Conservation (phyloP, 768 basidiomycete genomes). For the Russula vinacea region DNA sequence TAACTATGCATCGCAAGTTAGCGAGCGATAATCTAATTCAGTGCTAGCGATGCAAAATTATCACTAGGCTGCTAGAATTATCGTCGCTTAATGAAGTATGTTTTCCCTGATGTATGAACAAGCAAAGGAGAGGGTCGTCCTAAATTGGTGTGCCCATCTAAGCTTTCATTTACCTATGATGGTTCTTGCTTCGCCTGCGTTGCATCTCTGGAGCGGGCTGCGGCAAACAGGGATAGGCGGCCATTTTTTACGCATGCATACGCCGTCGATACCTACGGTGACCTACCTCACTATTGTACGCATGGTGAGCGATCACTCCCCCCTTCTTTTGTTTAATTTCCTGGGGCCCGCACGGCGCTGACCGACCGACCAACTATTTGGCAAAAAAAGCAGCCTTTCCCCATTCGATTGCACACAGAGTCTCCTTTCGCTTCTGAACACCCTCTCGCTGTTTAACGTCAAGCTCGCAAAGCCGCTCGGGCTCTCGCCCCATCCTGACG, state of each 20-base stretch:
- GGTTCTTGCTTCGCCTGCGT: background rate
- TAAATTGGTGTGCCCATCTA: conserved; percentile 55
- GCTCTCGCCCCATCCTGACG: conserved; percentile 36
- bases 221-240: conserved; percentile 55
- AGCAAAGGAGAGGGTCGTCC: conserved; percentile 67
- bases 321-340: background rate
- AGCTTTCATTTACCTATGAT: conserved; percentile 3
- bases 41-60: no score
- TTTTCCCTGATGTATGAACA: no score
- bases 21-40: no score
- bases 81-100: no score
- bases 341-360: background rate
- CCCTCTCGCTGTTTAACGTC: conserved; percentile 85
- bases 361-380: background rate
- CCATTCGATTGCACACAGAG: conserved; percentile 84
- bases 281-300: conserved; percentile 72
- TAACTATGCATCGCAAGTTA: no score
- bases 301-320: conserved; percentile 50
- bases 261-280: conserved; percentile 65
- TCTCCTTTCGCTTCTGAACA: conserved; percentile 81
- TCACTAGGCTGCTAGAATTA: no score
- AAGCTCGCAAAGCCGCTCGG: conserved; percentile 82
- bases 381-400: conserved; percentile 61
- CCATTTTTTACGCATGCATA: conserved; percentile 55
- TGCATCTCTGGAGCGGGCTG: conserved; percentile 57